Evolutionary conservation across 2,329 filamentous ascomycete species (phyloP), one percentile per base, ranked within the genome.

Genomic region (Niveomyces coronatus): DNA sequence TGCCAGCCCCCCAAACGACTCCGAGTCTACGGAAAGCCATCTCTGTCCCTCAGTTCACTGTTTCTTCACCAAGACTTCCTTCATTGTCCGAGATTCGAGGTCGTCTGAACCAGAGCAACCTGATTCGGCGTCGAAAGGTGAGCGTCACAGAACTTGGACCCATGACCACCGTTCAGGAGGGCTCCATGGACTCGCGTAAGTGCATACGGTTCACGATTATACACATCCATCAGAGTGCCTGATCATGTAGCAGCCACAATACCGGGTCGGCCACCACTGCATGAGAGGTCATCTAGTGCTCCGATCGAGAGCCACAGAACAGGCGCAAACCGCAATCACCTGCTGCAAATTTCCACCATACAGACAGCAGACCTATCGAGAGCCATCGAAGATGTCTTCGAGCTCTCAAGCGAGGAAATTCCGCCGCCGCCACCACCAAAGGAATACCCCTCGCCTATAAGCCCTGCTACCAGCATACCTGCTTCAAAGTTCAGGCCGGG

Each of bases 111-210:
- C 72, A 77, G 47, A 68, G 72, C 50, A 72, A 66, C 46, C 57
- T 75, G 41, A 65, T 59, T 35, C 64, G 76, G 44, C 67, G 77
- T 48, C 70, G 76, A 45, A 82, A 82, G 52, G 62, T 74, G 47
- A 80, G 72, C 55, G 70, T 79, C 11, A 71, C 75, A 9, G 79
- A 82, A 44, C 56, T 80, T 34, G 77, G 74, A 2, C 75, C 74
- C 23, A 79, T 81, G 76, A 79, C 76, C 5, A 81, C 77, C 2
- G 77, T 82, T 11, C 76, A 81, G 45, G 78, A 82, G 51, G 58
- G 70, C 34, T 56, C 74, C 36, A 81, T 82, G 76, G 79, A 83
- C 57, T 82, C 79, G 49, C 79, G 79, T 83, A 64, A 63, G 78
- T 64, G 36, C 19, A 15, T 9, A 24, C 18, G 31, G 27, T 13